phyloP scores from a whole-genome alignment of 345 rosid genomes.

The Psidium guajava region DNA sequence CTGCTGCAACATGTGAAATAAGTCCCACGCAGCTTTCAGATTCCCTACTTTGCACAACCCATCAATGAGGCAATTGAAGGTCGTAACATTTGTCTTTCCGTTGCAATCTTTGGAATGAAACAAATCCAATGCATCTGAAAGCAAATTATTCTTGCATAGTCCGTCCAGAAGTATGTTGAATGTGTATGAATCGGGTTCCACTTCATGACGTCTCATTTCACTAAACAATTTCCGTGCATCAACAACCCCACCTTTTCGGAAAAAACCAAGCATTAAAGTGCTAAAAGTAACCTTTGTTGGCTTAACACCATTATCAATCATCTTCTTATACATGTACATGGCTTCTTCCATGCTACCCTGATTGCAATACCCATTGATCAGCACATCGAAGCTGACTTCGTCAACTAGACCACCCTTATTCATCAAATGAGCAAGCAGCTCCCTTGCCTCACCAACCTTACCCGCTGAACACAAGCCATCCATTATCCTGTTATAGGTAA shows the following conservation, averaged over 20 bases:
- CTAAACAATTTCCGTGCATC: constrained; percentile 12
- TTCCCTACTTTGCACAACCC: constrained; percentile 11
- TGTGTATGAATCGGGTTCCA: neutral
- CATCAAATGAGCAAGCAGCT: constrained; percentile 1
- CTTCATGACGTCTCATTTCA: constrained; percentile 7
- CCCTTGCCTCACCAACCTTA: constrained; percentile 5
- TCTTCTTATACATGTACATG: neutral
- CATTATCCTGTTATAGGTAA: constrained; percentile 8
- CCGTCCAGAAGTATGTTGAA: constrained; percentile 6
- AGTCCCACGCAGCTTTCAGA: constrained; percentile 6
- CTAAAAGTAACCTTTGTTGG: constrained; percentile 8
- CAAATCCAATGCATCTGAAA: constrained; percentile 13
- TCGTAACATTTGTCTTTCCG: neutral
- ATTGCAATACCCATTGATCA: constrained; percentile 11
- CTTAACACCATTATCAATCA: constrained; percentile 3
- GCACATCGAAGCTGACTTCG: constrained; percentile 1
- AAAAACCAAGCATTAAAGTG: constrained; percentile 7
- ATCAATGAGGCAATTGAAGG: constrained; percentile 13
- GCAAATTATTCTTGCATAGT: constrained; percentile 18
- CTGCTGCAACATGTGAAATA: constrained; percentile 4
- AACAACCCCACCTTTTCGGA: constrained; percentile 4
- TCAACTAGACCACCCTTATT: constrained; percentile 4
- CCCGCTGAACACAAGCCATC: constrained; percentile 8
- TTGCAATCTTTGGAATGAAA: constrained; percentile 1
- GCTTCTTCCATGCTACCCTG: constrained; percentile 8